Evolutionary conservation across 257 asterid species (phyloP).

Genomic region (Rhazya stricta): DNA sequence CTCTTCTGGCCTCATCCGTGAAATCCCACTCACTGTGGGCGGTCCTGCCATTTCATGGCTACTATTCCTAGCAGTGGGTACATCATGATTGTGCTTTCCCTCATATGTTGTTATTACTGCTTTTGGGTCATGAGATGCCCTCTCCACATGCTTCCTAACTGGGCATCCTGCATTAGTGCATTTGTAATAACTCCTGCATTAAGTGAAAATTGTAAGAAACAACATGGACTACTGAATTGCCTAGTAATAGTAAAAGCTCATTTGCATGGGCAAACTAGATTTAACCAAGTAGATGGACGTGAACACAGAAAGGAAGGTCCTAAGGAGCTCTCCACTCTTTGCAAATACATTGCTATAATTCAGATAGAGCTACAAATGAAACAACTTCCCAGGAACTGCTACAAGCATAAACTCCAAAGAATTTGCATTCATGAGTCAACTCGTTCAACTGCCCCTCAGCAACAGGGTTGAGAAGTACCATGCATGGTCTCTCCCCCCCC

Average conservation of each 20-base stretch:
- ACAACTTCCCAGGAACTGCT: too few relatives aligned
- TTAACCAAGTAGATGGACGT: background rate
- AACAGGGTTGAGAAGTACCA: too few relatives aligned
- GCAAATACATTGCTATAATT: background rate
- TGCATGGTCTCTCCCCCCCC: too few relatives aligned
- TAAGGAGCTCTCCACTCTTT: background rate
- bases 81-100: constrained; percentile 94
- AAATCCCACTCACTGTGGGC: constrained; percentile 28
- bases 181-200: constrained; percentile 91
- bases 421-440: too few relatives aligned
- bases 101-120: constrained; percentile 96
- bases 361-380: background rate
- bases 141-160: constrained; percentile 92
- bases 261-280: background rate
- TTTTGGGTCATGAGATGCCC: constrained; percentile 95
- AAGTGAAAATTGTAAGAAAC: constrained; percentile 5
- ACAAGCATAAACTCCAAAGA: too few relatives aligned
- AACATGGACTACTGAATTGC: background rate
- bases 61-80: constrained; percentile 65
- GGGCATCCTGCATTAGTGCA: constrained; percentile 91
- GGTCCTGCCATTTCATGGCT: constrained; percentile 60
- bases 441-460: too few relatives aligned
- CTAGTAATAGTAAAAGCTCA: background rate
- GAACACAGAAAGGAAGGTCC: background rate
- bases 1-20: constrained; percentile 49